A percentile compares a stretch with the other conserved stretches of the same genome.
These are phyloP conservation scores for Gastrodia elata DNA, from an alignment of 106 monocot genomes.

Conservation along the genomic window DNA sequence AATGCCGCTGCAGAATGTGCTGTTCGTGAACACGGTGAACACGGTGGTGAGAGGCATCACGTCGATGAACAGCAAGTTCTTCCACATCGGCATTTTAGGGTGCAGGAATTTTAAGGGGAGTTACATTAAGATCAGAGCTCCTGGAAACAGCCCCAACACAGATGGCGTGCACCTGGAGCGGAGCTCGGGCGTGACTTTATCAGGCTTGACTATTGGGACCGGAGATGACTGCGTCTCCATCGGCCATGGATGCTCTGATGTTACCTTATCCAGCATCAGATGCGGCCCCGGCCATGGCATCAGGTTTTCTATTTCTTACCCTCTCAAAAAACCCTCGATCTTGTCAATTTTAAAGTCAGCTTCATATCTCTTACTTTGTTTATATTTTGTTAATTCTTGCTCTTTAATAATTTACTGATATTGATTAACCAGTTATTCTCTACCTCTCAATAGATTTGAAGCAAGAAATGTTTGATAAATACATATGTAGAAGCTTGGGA, in stretches of 20 bases:
- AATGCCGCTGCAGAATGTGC: conserved; percentile 22
- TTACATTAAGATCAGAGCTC: conserved; percentile 36
- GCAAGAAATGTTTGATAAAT: no score
- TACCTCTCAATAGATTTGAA: no score
- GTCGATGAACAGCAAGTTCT: conserved; percentile 61
- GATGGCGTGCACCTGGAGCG: conserved; percentile 66
- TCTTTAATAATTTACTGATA: no score
- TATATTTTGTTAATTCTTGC: no score
- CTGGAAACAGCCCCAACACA: conserved; percentile 62
- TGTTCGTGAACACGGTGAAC: conserved; percentile 21
- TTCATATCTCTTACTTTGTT: no score
- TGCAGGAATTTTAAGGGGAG: conserved; percentile 22
- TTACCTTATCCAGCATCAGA: conserved; percentile 16
- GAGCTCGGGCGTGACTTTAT: conserved; percentile 25
- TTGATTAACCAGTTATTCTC: no score
- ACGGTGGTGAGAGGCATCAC: conserved; percentile 30
- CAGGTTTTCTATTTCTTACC: no score
- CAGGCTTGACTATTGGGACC: conserved; percentile 25
- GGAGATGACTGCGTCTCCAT: conserved; percentile 84
- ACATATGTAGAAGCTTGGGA: no score
- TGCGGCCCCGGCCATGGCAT: conserved; percentile 85
- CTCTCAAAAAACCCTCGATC: not conserved
- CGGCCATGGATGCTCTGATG: conserved; percentile 30
- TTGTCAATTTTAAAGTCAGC: no score
- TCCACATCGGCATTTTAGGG: conserved; percentile 30